phyloP scores from a whole-genome alignment of 768 basidiomycete genomes.

The Hericium coralloides region DNA sequence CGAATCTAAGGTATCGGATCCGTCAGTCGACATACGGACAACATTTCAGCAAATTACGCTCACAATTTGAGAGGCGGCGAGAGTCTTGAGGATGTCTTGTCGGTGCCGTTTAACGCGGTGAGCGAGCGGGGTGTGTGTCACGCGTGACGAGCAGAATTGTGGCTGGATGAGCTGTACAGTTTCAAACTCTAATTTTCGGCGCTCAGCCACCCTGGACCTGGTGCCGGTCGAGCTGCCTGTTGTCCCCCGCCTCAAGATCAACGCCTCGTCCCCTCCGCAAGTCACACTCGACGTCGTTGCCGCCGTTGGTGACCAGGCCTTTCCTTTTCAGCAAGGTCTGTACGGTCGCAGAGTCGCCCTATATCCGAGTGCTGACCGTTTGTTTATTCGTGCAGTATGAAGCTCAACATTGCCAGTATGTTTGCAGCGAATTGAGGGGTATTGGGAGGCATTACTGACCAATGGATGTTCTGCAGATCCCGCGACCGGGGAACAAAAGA shows the following conservation, averaged over 20 bases:
- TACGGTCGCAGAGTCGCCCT: not conserved
- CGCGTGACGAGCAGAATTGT: conserved; percentile 31
- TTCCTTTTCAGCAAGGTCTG: conserved; percentile 22
- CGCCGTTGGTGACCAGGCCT: conserved; percentile 33
- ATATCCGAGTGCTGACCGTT: not conserved
- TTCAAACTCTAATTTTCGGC: conserved; percentile 42
- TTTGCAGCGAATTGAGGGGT: conserved; percentile 9
- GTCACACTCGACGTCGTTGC: conserved; percentile 29
- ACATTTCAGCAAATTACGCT: conserved; percentile 13
- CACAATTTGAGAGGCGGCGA: conserved; percentile 28
- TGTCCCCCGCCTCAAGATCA: conserved; percentile 17
- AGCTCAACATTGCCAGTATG: conserved; percentile 96
- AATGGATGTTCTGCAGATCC: conserved; percentile 49
- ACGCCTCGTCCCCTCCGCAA: conserved; percentile 15
- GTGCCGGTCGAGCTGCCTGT: conserved; percentile 6
- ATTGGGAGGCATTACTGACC: not conserved
- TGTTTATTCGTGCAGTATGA: conserved; percentile 53
- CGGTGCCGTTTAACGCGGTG: conserved; percentile 23
- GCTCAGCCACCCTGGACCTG: conserved; percentile 19
- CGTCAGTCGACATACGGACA: conserved; percentile 3
- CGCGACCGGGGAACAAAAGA: conserved; percentile 96
- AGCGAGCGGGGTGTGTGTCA: conserved; percentile 15
- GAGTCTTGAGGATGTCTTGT: conserved; percentile 37
- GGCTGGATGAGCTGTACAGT: conserved; percentile 51
- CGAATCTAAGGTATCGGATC: conserved; percentile 20